These are phyloP conservation scores for Naegleria fowleri DNA, from an alignment of 208 protist species.

Conservation along the genomic window DNA sequence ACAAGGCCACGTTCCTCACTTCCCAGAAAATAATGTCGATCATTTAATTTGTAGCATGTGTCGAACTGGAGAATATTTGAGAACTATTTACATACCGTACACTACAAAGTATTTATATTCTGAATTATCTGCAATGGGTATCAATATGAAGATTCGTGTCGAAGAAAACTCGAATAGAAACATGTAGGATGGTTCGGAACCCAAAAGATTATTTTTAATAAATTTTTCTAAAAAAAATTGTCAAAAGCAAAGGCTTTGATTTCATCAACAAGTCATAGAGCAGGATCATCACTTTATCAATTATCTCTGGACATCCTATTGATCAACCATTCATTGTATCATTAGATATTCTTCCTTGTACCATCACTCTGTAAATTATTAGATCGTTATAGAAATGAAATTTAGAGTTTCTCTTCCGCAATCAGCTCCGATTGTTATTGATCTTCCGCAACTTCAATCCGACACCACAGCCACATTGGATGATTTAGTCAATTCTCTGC, in stretches of 20 bases:
- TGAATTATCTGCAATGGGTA: slow-evolving; percentile 81
- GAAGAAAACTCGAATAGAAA: background rate
- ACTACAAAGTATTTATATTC: slow-evolving; percentile 66
- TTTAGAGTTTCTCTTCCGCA: background rate
- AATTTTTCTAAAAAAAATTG: too few species aligned
- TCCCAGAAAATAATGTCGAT: background rate
- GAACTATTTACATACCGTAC: slow-evolving; percentile 54
- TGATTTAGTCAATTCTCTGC: background rate
- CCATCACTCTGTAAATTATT: too few species aligned
- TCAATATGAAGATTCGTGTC: slow-evolving; percentile 35
- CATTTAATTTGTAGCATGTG: background rate
- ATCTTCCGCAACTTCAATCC: background rate
- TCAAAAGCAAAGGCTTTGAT: too few species aligned
- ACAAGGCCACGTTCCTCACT: too few species aligned
- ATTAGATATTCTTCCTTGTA: too few species aligned
- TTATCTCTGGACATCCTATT: too few species aligned
- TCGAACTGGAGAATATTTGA: background rate
- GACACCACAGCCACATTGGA: background rate
- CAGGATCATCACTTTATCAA: too few species aligned
- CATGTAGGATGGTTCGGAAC: too few species aligned
- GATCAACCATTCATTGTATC: too few species aligned
- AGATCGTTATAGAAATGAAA: background rate
- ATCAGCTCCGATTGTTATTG: background rate
- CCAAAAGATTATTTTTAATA: too few species aligned
- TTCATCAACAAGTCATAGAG: too few species aligned